Base-by-base conservation (phyloP, 306 rosid genomes). In the Vachellia collinsii region DNA sequence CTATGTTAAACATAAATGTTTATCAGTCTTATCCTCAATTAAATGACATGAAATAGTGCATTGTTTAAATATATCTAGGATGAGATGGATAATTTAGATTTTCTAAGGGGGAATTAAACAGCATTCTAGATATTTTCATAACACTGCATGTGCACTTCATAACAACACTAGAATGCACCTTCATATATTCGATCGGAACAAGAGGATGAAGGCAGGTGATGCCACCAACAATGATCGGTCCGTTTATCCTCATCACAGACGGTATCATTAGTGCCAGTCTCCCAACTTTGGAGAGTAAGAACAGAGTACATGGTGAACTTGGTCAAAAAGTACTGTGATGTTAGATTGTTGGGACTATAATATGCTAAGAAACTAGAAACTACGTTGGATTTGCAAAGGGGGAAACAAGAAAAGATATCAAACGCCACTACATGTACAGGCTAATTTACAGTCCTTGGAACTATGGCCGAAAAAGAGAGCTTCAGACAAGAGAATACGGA, bases 351-450 rank as follows among this genome's bases (percentile, higher is more conserved):
- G 69, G 48, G 77, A 59, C 78, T 74, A 0, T 7, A 50, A 22
- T 43, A 73, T 75, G 51, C 78, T 50, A 70, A 44, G 77, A 42
- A 68, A 41, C 50, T 71, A 74, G 11, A 72, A 58, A 68, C 70
- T 81, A 58, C 74, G 68, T 43, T 77, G 20, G 68, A 76, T 76
- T 58, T 77, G 50, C 34, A 19, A 38, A 73, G 12, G 36, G 34
- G 1, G 2, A 3, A 19, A 64, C 34, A 7, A 76, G 11, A 65
- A 48, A 67, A 79, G 79, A 29, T 29, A 29, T 85, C 83, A 88
- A 75, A 82, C 54, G 34, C 67, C 80, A 84, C 83, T 83, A 81
- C 47, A 86, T 89, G 73, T 85, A 86, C 83, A 86, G 75, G 63
- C 37, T 70, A 80, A 74, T 86, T 80, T 84, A 84, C 90, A 83